A percentile compares a stretch with the other conserved stretches of the same genome.
Evolutionary conservation across 1,139 yeast species (phyloP).

Genomic region (Suzukiozyma palmioleophila): DNA sequence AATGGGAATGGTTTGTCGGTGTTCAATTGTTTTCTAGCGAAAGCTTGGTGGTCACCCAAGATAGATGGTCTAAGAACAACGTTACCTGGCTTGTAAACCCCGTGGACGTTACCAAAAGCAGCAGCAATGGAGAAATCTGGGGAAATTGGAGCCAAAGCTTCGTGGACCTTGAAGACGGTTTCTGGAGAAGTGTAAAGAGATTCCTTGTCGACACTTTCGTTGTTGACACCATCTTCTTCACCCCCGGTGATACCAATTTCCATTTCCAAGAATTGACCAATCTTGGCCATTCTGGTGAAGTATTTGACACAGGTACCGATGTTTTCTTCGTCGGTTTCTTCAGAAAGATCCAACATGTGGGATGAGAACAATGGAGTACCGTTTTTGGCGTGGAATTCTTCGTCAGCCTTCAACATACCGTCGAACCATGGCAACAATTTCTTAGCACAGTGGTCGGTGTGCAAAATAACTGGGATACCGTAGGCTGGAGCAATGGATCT

Average conservation of each 20-base stretch:
- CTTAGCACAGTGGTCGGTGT: constrained; percentile 99
- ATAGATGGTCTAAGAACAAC: constrained; percentile 90
- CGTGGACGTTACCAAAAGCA: constrained; percentile 99
- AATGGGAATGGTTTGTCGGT: constrained; percentile 66
- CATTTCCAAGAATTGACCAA: constrained; percentile 99
- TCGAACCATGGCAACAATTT: constrained; percentile 98
- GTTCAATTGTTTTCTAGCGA: constrained; percentile 63
- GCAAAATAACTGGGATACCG: constrained; percentile 95
- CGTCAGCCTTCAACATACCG: constrained; percentile 96
- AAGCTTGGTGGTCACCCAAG: constrained; percentile 93
- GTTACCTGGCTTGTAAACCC: constrained; percentile 99
- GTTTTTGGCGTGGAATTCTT: constrained; percentile 76
- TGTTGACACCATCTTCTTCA: constrained; percentile 99
- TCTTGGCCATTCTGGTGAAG: constrained; percentile 89
- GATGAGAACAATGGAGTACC: constrained; percentile 98
- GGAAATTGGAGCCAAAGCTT: constrained; percentile 85
- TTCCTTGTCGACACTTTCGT: constrained; percentile 86
- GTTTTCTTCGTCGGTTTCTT: constrained; percentile 95
- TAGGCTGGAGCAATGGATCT: constrained; percentile 94
- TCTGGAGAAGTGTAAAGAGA: constrained; percentile 92
- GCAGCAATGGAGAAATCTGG: constrained; percentile 99
- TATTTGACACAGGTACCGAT: constrained; percentile 91
- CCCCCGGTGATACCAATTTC: constrained; percentile 99
- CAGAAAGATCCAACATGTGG: constrained; percentile 98
- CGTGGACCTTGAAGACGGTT: constrained; percentile 87